Evolutionary conservation across 2,329 filamentous ascomycete genomes (phyloP), one percentile per base, ranked within the genome.

Genomic region (Penicillium sp.): DNA sequence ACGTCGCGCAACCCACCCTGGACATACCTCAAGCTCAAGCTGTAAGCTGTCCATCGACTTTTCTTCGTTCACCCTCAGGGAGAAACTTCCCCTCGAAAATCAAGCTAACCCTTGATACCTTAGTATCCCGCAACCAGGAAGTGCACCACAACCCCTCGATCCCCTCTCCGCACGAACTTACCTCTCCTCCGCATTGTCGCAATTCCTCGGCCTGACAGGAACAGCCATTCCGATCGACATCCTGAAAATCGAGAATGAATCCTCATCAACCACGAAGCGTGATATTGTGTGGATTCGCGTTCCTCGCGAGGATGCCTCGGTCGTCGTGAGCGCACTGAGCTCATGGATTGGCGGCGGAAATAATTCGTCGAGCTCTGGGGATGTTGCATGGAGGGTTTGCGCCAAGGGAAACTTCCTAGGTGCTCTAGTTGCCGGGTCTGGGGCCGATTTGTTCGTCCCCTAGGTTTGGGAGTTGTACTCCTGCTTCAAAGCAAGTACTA

Each of bases 151-250:
- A 47, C 62, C 69, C 42, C 66, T 79, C 31, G 79, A 81, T 62
- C 66, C 75, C n/a, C 72, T 81, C 59, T 80, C 78, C n/a, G 73
- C 76, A 25, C 75, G 75, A 57, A 76, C 76, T 29, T 72, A 80
- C 62, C 73, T 81, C 50, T 75, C 72, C 48, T 71, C 78, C 42
- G 79, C 79, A 2, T 71, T 82, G 1, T 73, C 74, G 21, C 78
- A 80, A 66, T 80, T 78, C 64, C 75, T 81, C 45, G 80, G 80
- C 1, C 57, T 80, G 8, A 73, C 73, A 4, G 80, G 80, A 17
- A 77, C 78, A 3, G 71, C 78, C 15, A 80, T 81, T 40, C 66
- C 77, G 3, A 71, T 81, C 50, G 80, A 82, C 56, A 78, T 81
- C 35, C 65, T 81, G 15, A 78, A 79, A 46, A 64, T 78, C 19